Evolutionary conservation across 2,329 filamentous ascomycete species (phyloP).

Genomic region (Neobulgaria alba): DNA sequence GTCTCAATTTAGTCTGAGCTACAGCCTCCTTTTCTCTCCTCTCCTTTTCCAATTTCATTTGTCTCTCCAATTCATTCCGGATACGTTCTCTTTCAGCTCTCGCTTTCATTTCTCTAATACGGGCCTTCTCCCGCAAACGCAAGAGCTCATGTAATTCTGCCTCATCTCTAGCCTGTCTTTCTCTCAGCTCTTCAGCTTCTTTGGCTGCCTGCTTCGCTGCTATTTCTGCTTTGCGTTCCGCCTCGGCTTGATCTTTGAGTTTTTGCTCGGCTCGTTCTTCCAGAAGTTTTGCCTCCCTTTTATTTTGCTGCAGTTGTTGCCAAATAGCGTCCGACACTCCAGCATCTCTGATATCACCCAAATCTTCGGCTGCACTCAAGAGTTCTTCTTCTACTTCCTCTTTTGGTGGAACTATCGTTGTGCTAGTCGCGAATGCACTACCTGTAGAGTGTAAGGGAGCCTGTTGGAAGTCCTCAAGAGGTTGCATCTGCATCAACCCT

Average conservation of each 20-base stretch:
- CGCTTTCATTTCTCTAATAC: constrained; percentile 25
- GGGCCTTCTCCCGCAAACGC: constrained; percentile 21
- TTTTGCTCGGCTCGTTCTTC: constrained; percentile 11
- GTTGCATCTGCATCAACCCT: too few species aligned
- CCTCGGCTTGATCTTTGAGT: constrained; percentile 21
- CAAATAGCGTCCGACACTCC: constrained; percentile 53
- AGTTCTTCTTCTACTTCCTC: too few species aligned
- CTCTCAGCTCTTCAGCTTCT: constrained; percentile 16
- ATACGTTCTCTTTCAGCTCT: constrained; percentile 22
- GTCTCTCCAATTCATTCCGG: constrained; percentile 31
- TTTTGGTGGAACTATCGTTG: too few species aligned
- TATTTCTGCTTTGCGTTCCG: constrained; percentile 18
- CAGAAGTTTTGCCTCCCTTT: constrained; percentile 22
- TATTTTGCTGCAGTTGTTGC: constrained; percentile 49
- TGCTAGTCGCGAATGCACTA: too few species aligned
- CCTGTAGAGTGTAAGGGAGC: too few species aligned
- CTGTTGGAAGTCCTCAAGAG: too few species aligned
- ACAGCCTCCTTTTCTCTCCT: constrained; percentile 32
- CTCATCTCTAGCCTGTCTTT: constrained; percentile 5
- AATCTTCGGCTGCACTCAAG: not conserved
- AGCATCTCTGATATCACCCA: constrained; percentile 36
- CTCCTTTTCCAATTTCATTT: constrained; percentile 33
- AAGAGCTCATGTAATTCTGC: constrained; percentile 6
- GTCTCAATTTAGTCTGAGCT: constrained; percentile 39
- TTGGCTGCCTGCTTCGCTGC: constrained; percentile 19